Base-by-base conservation (phyloP, 306 rosid species). In the Cucurbita argyrosperma region DNA sequence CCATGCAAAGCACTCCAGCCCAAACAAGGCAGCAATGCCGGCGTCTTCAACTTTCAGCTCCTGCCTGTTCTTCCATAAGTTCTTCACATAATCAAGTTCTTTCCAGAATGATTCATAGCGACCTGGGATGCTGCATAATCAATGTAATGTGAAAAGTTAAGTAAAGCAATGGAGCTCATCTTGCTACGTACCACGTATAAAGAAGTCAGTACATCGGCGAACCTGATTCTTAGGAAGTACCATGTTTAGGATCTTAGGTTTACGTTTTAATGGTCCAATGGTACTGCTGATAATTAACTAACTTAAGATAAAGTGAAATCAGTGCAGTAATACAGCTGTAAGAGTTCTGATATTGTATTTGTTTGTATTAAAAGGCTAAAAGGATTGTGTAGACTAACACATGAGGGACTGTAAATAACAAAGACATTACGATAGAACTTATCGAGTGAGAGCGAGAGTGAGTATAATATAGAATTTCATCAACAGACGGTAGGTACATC, bases 21-120 rank as follows among this genome's bases (percentile, higher is more conserved):
- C 96, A 80, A 89, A 89, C 78, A 89, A 79, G 76, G 91, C 90
- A 14, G 88, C 90, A 54, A 85, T 82, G 14, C 91, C 83, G 4
- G 76, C 96, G 82, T 85, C 90, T 82, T 89, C 96, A 37, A 89
- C 96, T 85, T 79, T 87, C 13, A 89, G 56, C 1, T 89, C 90
- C 62, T 80, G 80, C 69, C 84, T 82, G 81, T 85, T 82, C 87
- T 76, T 89, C 96, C 96, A 89, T 12, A 87, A 65, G 53, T 83
- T 72, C 81, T 89, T 89, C 71, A 72, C 83, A 71, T 66, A 74
- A 80, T 89, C 91, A 74, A 89, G 84, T 82, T 89, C 96, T 83
- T 87, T 89, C 90, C 90, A 66, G 59, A 87, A 87, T 47, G 87
- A 19, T 80, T 89, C 96, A 1, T 7, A 7, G 21, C 96, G 96